A percentile compares a stretch with the other conserved stretches of the same genome.
phyloP scores from a whole-genome alignment of 441 rosid species.

The Macaranga tanarius region DNA sequence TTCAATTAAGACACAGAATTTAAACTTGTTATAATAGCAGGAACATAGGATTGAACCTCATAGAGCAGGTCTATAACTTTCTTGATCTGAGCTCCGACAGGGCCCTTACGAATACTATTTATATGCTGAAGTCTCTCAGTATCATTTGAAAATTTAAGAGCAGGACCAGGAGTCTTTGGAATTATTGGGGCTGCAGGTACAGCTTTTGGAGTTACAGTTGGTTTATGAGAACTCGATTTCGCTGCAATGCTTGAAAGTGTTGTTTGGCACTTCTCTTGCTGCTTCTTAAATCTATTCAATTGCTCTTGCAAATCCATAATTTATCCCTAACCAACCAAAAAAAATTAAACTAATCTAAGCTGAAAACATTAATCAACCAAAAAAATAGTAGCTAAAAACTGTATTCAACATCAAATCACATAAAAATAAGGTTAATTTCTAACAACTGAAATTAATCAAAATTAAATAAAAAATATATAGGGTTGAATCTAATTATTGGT shows the following conservation, averaged over 20 bases:
- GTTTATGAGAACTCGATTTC: conserved; percentile 40
- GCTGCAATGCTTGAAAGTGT: conserved; percentile 59
- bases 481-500: too few species aligned
- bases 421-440: too few species aligned
- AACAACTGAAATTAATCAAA: too few species aligned
- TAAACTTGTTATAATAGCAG: too few species aligned
- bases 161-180: conserved; percentile 44
- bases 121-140: conserved; percentile 74
- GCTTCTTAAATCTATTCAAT: conserved; percentile 62
- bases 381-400: too few species aligned
- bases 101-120: conserved; percentile 64
- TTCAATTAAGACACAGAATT: too few species aligned
- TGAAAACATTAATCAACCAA: too few species aligned
- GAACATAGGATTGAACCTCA: conserved; percentile 38
- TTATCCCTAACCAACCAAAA: background rate
- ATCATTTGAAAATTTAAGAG: conserved; percentile 73
- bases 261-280: conserved; percentile 71
- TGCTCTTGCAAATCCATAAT: conserved; percentile 57
- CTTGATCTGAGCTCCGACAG: conserved; percentile 89
- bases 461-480: too few species aligned
- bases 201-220: conserved; percentile 31
- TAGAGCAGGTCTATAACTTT: conserved; percentile 70
- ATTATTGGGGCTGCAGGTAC: conserved; percentile 33
- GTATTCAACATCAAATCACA: background rate
- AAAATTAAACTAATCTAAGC: background rate